Percentiles rank a stretch among this genome's conserved stretches.
Evolutionary conservation across 495 filamentous ascomycete species (phyloP).

Genomic region (Penicillium mononematosum): DNA sequence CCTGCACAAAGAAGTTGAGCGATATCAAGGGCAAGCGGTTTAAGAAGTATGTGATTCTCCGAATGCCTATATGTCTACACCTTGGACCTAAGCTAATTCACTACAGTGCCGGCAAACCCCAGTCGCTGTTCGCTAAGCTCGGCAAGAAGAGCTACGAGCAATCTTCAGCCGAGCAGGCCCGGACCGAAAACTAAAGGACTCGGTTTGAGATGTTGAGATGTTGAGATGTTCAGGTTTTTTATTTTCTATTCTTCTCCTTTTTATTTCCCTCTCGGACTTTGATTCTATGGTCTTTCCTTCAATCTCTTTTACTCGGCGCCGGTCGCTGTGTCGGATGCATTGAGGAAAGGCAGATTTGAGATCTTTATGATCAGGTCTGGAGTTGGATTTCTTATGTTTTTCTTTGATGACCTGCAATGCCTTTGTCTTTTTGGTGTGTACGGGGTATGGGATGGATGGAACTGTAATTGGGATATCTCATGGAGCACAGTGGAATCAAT

Average conservation of each 20-base stretch:
- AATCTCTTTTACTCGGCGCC: conserved; percentile 9
- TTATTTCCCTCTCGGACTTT: background rate
- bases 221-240: background rate
- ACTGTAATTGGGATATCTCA: conserved; percentile 13
- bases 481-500: conserved; percentile 12
- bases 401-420: conserved; percentile 30
- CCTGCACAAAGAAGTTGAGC: conserved; percentile 85
- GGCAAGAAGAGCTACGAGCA: conserved; percentile 53
- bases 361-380: conserved; percentile 12
- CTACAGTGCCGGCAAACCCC: conserved; percentile 46
- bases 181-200: conserved; percentile 17
- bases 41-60: conserved; percentile 42
- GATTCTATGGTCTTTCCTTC: conserved; percentile 6
- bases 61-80: no score
- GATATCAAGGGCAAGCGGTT: conserved; percentile 82
- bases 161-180: conserved; percentile 29
- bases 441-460: conserved; percentile 11
- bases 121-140: conserved; percentile 50
- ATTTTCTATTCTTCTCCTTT: background rate
- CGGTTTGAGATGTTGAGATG: background rate
- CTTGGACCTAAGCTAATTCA: conserved; percentile 7
- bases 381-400: conserved; percentile 9
- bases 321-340: conserved; percentile 15
- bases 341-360: conserved; percentile 10
- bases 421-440: conserved; percentile 21